Base-by-base conservation (phyloP, 768 basidiomycete genomes). In the Kwoniella shandongensis region DNA sequence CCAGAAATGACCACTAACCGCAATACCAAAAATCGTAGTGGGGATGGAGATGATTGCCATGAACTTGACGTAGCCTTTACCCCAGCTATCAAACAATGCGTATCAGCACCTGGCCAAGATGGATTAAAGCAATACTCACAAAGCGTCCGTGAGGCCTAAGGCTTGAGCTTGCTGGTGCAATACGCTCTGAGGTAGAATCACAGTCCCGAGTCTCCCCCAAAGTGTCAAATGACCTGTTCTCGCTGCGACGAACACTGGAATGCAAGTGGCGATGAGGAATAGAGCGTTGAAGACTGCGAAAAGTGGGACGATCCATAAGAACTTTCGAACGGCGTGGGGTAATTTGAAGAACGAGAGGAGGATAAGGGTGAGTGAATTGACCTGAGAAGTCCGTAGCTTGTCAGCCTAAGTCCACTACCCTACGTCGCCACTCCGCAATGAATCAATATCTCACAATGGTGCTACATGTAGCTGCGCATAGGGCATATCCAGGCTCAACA, bases 31-130 rank as follows among this genome's bases (percentile, higher is more conserved):
- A 13, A 38, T 23, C 4, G 50, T 38, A 3, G 50, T 29, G 50
- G 38, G 20, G 3, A 51, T 12, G 12, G 32, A 32, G 13, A 40
- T 20, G 36, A 51, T 51, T 6, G 50, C 50, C 50, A 51, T 51
- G 50, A 51, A 51, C 38, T 40, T 51, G 50, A 51, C 50, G 36
- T 51, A 51, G 20, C 38, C 50, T 27, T 51, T 51, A 6, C 50
- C 50, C 50, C 50, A 51, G 50, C 50, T 51, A 25, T 7, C 32
- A 32, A 13, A 13, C 32, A 6, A 32, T 32, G n/a, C 15, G 40
- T 17, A 41, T 22, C 40, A 22, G 15, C 40, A 41, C 17, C 5
- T 22, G 6, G 40, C 7, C n/a, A 6, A n/a, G 17, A n/a, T 8
- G 40, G 40, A 7, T 41, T 6, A 8, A 40, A 4, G 10, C 7